These are phyloP conservation scores for Prunus dulcis DNA, from an alignment of 306 rosid species.

Conservation along the genomic window DNA sequence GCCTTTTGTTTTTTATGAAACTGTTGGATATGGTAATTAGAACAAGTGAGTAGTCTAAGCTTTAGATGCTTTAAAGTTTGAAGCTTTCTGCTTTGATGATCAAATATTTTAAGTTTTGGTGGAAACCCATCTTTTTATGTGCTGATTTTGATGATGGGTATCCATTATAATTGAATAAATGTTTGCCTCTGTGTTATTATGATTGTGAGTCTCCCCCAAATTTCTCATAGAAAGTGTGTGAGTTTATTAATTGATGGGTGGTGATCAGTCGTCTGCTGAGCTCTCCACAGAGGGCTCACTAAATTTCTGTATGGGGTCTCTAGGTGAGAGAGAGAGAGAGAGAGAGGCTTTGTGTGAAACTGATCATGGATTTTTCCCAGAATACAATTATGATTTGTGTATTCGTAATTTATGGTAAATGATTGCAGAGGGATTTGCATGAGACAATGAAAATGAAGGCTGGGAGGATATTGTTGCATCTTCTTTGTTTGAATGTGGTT, in stretches of 20 bases:
- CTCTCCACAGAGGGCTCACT: not conserved
- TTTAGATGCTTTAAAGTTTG: not conserved
- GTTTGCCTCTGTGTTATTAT: not conserved
- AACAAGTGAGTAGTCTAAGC: not conserved
- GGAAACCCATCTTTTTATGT: not conserved
- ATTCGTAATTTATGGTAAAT: not conserved
- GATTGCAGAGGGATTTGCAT: slow-evolving; percentile 26
- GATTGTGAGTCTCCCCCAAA: not conserved
- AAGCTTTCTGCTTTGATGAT: not conserved
- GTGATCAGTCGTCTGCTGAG: not conserved
- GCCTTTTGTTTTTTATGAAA: not conserved
- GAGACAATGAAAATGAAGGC: slow-evolving; percentile 46
- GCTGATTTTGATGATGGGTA: not conserved
- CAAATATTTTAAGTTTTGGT: not conserved
- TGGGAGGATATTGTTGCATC: slow-evolving; percentile 32
- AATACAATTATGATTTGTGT: not conserved
- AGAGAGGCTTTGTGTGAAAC: not conserved
- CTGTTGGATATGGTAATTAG: not conserved
- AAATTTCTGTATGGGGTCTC: not conserved
- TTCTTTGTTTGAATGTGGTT: slow-evolving; percentile 45
- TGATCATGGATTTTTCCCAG: not conserved
- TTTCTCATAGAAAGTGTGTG: not conserved
- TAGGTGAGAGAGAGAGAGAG: not conserved
- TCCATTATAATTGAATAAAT: not conserved
- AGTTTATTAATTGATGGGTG: not conserved